Evolutionary conservation across 441 rosid genomes (phyloP).

Genomic region (Melastoma candidum): DNA sequence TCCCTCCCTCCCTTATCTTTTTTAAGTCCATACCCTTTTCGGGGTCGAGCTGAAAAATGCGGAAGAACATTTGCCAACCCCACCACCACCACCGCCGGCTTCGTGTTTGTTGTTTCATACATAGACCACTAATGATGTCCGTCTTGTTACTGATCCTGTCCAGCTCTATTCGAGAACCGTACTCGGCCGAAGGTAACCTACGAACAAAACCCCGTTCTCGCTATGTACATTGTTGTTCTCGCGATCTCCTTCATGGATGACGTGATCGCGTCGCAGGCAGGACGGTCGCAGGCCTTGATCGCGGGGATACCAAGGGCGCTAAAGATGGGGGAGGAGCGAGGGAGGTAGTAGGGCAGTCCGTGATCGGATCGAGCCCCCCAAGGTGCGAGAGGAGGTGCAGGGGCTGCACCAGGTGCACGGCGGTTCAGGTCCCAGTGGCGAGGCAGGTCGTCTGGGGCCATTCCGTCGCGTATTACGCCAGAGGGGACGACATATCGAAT

Average conservation of each 20-base stretch:
- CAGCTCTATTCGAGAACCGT: slow-evolving; percentile 21
- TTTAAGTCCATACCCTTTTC: too few species aligned
- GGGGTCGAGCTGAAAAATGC: too few species aligned
- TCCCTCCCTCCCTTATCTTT: too few species aligned
- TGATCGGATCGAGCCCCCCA: slow-evolving; percentile 86
- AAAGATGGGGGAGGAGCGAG: slow-evolving; percentile 1
- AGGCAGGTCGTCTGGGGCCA: slow-evolving; percentile 18
- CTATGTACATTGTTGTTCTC: slow-evolving; percentile 2
- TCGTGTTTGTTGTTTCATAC: slow-evolving; percentile 18
- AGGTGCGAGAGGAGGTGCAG: slow-evolving; percentile 69
- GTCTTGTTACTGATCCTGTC: slow-evolving; percentile 26
- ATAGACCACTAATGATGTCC: slow-evolving; percentile 21
- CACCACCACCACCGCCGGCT: too few species aligned
- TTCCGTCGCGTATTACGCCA: slow-evolving; percentile 23
- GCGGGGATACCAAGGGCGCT: too few species aligned
- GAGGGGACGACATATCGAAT: slow-evolving; percentile 63
- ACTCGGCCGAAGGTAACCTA: slow-evolving; percentile 32
- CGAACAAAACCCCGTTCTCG: neutral
- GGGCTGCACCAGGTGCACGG: slow-evolving; percentile 66
- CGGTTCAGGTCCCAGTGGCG: slow-evolving; percentile 77
- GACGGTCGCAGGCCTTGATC: too few species aligned
- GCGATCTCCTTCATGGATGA: too few species aligned
- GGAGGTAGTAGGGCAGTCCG: slow-evolving; percentile 22
- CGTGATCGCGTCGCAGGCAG: neutral
- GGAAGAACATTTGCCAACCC: too few species aligned